These are phyloP conservation scores for Entomophthora muscae DNA, from an alignment of 371 early-diverging fungal species.

Conservation along the genomic window DNA sequence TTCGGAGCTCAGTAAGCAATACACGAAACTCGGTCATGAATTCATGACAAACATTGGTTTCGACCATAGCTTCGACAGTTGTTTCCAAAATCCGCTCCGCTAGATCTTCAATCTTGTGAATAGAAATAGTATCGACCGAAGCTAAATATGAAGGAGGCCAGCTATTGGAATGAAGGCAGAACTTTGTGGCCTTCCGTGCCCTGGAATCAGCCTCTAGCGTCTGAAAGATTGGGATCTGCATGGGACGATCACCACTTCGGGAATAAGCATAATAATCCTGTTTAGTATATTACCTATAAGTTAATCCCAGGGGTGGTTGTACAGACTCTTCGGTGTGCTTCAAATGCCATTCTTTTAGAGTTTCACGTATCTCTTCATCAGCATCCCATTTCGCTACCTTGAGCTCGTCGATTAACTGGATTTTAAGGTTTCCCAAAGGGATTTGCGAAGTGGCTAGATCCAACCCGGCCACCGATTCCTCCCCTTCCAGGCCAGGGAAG, in stretches of 20 bases:
- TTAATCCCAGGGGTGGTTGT: neutral
- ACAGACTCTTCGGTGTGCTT: neutral
- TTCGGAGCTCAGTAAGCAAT: slow-evolving; percentile 25
- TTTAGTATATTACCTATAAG: neutral
- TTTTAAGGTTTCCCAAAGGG: neutral
- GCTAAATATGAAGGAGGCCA: slow-evolving; percentile 26
- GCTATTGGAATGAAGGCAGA: slow-evolving; percentile 20
- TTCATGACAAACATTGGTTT: slow-evolving; percentile 19
- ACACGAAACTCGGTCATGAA: slow-evolving; percentile 29
- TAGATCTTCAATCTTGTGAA: slow-evolving; percentile 17
- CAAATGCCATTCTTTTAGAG: neutral
- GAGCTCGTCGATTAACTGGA: neutral
- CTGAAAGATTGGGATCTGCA: neutral
- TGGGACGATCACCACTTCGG: neutral
- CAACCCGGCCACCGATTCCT: slow-evolving; percentile 3
- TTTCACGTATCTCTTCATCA: neutral
- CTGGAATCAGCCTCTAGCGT: neutral
- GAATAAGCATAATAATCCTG: neutral
- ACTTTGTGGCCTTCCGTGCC: neutral
- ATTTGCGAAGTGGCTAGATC: neutral
- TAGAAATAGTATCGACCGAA: slow-evolving; percentile 16
- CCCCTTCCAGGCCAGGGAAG: neutral
- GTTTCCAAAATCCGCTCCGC: slow-evolving; percentile 20
- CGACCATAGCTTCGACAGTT: slow-evolving; percentile 16
- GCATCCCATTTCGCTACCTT: neutral